Evolutionary conservation across 345 rosid species (phyloP), one percentile per base, ranked within the genome.

Genomic region (Aquilaria malaccensis): DNA sequence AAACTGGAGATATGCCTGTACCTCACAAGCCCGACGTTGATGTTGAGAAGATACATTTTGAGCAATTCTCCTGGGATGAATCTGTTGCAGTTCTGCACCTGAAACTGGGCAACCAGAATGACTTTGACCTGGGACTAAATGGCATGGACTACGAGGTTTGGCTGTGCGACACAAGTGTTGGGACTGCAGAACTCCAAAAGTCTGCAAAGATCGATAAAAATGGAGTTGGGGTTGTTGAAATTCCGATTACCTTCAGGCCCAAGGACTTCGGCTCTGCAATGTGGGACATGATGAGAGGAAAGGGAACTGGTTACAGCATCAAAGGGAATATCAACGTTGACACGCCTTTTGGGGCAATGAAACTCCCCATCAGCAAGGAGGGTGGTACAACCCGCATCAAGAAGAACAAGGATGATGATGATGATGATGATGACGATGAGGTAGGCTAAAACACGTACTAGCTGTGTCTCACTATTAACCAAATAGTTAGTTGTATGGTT

Each of bases 251-350:
- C 50, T 95, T 95, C 68, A 78, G 80, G 77, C 99, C 99, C 13
- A 95, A 91, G 81, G 99, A 95, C 54, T 86, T 86, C 66, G 99
- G 99, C 60, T 90, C 97, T 7, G 94, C 97, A 0, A 80, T 95
- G 12, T 95, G 99, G 99, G 99, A 95, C 76, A 83, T 95, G 95
- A 95, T 95, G 7, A 84, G 93, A 68, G 99, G 99, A 43, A 95
- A 67, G 71, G 97, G 97, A 50, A 91, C 96, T 7, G 93, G 96
- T 14, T 91, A 95, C 75, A 69, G 81, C 46, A 85, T 95, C 70
- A 95, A 88, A 80, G 99, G 97, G 48, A 58, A 88, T 64, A 76
- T 95, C n/a, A 72, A 91, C 61, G 97, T 79, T 56, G 88, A 83
- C 73, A 95, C 99, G 9, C 99, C 97, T 47, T 95, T 86, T 75